Evolutionary conservation across 1,284 basidiomycete species (phyloP).

Genomic region (Porogramme epimiltina): DNA sequence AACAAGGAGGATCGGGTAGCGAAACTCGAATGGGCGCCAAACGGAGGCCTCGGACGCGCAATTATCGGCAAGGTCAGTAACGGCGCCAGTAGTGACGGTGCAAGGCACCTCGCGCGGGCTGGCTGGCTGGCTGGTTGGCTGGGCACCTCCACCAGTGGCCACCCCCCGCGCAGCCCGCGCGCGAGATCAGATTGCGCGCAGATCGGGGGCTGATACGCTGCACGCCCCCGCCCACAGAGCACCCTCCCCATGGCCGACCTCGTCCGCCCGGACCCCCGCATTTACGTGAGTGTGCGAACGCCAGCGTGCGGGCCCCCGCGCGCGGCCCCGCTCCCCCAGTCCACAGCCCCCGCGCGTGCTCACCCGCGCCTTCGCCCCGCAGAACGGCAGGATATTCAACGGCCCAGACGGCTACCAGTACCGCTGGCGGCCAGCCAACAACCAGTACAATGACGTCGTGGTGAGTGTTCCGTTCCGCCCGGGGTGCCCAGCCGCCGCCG

Average conservation of each 20-base stretch:
- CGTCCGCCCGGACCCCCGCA: conserved; percentile 62
- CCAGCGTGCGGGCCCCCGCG: not conserved
- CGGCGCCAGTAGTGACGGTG: too few species aligned
- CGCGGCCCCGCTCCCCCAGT: conserved; percentile 10
- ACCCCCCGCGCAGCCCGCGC: not conserved
- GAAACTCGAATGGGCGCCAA: conserved; percentile 80
- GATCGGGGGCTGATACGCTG: conserved; percentile 20
- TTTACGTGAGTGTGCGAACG: conserved; percentile 25
- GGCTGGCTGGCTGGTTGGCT: not conserved
- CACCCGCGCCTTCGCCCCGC: too few species aligned
- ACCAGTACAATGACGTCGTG: conserved; percentile 54
- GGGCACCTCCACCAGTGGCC: too few species aligned
- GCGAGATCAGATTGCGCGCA: conserved; percentile 22
- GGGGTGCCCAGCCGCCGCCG: not conserved
- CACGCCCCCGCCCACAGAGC: conserved; percentile 45
- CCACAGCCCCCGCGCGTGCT: conserved; percentile 9
- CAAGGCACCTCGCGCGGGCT: not conserved
- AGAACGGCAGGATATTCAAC: conserved; percentile 66
- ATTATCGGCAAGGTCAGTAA: conserved; percentile 73
- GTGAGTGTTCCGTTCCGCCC: conserved; percentile 42
- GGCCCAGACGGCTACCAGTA: conserved; percentile 80
- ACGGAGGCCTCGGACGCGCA: conserved; percentile 77
- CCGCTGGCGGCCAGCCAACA: conserved; percentile 69
- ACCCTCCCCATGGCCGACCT: conserved; percentile 79
- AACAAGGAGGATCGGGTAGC: conserved; percentile 84